Evolutionary conservation across 371 early-diverging fungal species (phyloP).

Genomic region (Mortierella sp.): DNA sequence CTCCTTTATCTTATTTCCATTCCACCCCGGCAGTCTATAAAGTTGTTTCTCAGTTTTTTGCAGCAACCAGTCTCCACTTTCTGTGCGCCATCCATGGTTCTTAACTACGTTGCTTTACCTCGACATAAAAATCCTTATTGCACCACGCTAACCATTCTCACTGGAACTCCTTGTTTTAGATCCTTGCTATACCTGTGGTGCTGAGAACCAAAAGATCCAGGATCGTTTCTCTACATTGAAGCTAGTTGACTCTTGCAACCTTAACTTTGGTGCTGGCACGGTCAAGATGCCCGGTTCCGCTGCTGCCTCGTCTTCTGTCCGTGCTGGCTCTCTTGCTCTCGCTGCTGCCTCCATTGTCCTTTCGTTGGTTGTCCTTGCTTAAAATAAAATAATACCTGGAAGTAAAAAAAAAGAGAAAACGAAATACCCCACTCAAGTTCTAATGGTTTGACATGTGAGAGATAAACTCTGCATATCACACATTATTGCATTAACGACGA

Average conservation of each 20-base stretch:
- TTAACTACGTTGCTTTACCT: neutral
- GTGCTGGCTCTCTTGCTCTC: slow-evolving; percentile 25
- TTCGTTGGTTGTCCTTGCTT: slow-evolving; percentile 35
- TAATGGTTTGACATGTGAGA: too few relatives aligned
- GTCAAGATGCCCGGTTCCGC: slow-evolving; percentile 43
- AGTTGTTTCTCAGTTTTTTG: too few relatives aligned
- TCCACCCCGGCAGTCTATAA: too few relatives aligned
- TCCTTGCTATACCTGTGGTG: slow-evolving; percentile 45
- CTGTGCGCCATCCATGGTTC: too few relatives aligned
- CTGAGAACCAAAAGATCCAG: slow-evolving; percentile 41
- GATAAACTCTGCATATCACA: too few relatives aligned
- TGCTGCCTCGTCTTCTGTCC: slow-evolving; percentile 29
- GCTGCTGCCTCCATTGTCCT: slow-evolving; percentile 30
- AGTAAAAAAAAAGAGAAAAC: too few relatives aligned
- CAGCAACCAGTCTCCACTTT: too few relatives aligned
- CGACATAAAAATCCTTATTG: neutral
- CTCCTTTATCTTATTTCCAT: too few relatives aligned
- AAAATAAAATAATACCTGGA: too few relatives aligned
- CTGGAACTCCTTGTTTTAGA: slow-evolving; percentile 13
- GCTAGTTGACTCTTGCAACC: slow-evolving; percentile 43
- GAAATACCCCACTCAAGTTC: too few relatives aligned
- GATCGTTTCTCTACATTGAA: slow-evolving; percentile 30
- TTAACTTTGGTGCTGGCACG: slow-evolving; percentile 38
- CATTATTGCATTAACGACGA: too few relatives aligned
- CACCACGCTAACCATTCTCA: too few relatives aligned